Evolutionary conservation across 768 basidiomycete species (phyloP), one percentile per base, ranked within the genome.

Genomic region (Russula vinacea): DNA sequence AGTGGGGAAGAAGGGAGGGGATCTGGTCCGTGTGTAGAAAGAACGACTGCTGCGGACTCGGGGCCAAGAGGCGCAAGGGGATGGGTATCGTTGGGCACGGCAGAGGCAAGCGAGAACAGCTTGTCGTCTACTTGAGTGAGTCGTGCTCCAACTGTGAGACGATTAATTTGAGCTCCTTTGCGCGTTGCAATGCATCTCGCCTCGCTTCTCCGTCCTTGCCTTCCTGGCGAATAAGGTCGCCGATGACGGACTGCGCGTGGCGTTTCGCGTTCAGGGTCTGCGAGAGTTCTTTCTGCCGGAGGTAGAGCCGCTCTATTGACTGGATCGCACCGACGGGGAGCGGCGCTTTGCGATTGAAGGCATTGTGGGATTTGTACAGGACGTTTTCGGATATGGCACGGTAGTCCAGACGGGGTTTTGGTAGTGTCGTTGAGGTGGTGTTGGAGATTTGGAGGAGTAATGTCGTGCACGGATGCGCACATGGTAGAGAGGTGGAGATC

Each of bases 51-150:
- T 39, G 87, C 83, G 44, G 83, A 81, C 72, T 93, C 89, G 0
- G 93, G 82, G 0, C 94, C 91, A 6, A 92, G 76, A 1, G 94
- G 94, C 10, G 82, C 75, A 3, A 80, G 76, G 0, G 90, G 86
- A 71, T 96, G 93, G 0, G 92, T 93, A 69, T 92, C 92, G 70
- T 98, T 98, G 10, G 94, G 94, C 33, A 98, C 79, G 19, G 84
- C 76, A n/a, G 90, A 76, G 3, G 88, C 89, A 39, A 88, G 79
- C n/a, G 78, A 73, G 39, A 87, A 74, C 40, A 94, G 81, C 35
- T 80, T 75, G n/a, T 80, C 76, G 66, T 94, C 89, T 2, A 88
- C 74, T 13, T 71, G 73, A 17, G 76, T 73, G 9, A 91, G 17
- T 76, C 75, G 24, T 74, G 70, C 72, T 91, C 88, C 32, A 93